Conservation (phyloP, 2,329 filamentous ascomycete species). For the Incumbomyces lentus region DNA sequence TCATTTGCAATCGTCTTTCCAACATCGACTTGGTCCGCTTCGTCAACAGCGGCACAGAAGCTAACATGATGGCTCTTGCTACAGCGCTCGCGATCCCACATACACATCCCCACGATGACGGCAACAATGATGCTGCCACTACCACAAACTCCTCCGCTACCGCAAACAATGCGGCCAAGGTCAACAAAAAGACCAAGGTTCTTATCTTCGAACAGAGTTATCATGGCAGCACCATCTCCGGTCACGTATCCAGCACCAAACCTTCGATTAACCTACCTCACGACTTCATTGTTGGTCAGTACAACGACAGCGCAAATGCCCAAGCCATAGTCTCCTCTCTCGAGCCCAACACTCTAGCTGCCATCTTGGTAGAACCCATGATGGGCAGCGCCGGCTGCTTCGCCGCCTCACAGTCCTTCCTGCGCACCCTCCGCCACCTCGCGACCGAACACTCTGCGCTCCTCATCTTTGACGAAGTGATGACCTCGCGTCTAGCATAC, state of each 20-base stretch:
- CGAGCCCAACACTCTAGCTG: constrained; percentile 41
- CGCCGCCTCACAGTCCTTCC: constrained; percentile 41
- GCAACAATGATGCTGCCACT: not conserved
- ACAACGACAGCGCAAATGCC: constrained; percentile 48
- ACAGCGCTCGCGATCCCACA: constrained; percentile 29
- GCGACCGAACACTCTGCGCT: constrained; percentile 43
- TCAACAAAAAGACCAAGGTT: constrained; percentile 51
- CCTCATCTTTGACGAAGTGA: constrained; percentile 62
- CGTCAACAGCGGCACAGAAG: constrained; percentile 57
- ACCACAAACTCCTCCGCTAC: too few species aligned
- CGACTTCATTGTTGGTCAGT: constrained; percentile 51
- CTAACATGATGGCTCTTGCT: constrained; percentile 46
- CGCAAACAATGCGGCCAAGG: too few species aligned
- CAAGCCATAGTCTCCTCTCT: constrained; percentile 31
- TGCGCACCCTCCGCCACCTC: constrained; percentile 40
- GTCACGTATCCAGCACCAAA: constrained; percentile 21
- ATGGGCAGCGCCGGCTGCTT: constrained; percentile 54
- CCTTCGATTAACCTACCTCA: constrained; percentile 41
- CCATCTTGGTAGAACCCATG: constrained; percentile 57
- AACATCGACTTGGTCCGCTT: constrained; percentile 48
- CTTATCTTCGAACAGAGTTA: constrained; percentile 71
- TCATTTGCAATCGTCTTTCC: constrained; percentile 45
- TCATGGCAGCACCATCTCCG: constrained; percentile 52
- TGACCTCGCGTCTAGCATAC: constrained; percentile 51
- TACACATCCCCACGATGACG: constrained; percentile 10